phyloP scores from a whole-genome alignment of 768 basidiomycete genomes.

The Tricholoma hemisulphureum region DNA sequence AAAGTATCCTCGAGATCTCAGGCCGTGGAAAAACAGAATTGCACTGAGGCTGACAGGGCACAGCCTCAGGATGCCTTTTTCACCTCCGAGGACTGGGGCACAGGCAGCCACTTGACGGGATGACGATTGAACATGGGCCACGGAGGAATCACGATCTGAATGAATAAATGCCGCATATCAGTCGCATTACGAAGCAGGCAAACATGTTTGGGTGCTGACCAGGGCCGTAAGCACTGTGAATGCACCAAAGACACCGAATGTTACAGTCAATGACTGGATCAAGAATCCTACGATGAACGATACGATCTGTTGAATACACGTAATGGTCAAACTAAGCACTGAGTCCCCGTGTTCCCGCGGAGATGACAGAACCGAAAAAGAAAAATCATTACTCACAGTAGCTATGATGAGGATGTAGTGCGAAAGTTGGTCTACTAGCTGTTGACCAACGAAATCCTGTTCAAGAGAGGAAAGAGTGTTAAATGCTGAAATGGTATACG shows the following conservation, averaged over 20 bases:
- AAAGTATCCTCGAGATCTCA: background rate
- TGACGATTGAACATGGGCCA: constrained; percentile 68
- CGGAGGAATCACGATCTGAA: constrained; percentile 60
- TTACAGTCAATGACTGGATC: constrained; percentile 52
- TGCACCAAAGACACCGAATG: constrained; percentile 48
- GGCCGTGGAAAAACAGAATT: too few relatives aligned
- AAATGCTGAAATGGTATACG: background rate
- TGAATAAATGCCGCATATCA: background rate
- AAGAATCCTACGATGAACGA: constrained; percentile 59
- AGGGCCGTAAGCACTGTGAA: constrained; percentile 39
- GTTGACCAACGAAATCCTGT: constrained; percentile 66
- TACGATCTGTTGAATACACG: constrained; percentile 39
- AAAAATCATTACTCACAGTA: constrained; percentile 38
- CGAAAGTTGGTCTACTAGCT: constrained; percentile 46
- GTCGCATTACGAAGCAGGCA: background rate
- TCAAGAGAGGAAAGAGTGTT: background rate
- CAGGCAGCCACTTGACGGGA: constrained; percentile 60
- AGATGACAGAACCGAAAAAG: constrained; percentile 26
- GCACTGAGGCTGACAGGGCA: too few relatives aligned
- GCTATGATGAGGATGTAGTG: constrained; percentile 42
- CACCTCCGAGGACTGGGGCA: background rate
- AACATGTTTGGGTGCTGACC: constrained; percentile 31
- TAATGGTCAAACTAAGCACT: too few relatives aligned
- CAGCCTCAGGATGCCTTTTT: too few relatives aligned
- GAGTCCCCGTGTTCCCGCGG: too few relatives aligned